These are phyloP conservation scores for Alternaria postmessia DNA, from an alignment of 2,329 filamentous ascomycete species.

Conservation along the genomic window DNA sequence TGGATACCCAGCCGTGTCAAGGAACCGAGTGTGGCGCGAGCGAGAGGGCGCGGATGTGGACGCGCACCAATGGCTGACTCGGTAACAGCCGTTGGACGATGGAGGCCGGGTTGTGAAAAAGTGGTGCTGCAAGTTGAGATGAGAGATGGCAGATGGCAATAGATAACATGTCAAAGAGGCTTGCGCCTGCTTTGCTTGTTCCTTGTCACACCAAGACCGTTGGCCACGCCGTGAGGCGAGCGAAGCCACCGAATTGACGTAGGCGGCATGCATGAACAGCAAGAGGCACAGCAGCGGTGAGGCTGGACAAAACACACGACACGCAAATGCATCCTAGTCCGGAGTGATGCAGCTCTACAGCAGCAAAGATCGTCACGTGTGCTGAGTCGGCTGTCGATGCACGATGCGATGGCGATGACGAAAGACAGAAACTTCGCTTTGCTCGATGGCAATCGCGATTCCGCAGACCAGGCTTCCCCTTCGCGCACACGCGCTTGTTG, in stretches of 20 bases:
- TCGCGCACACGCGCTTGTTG: slow-evolving; percentile 15
- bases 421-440: not conserved
- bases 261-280: slow-evolving; percentile 1
- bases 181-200: not conserved
- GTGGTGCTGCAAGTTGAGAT: slow-evolving; percentile 7
- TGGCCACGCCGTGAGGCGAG: slow-evolving; percentile 12
- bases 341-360: not conserved
- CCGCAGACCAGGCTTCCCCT: slow-evolving; percentile 3
- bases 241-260: slow-evolving; percentile 5
- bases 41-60: slow-evolving; percentile 8
- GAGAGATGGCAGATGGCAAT: not conserved
- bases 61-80: slow-evolving; percentile 8
- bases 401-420: slow-evolving; percentile 3
- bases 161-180: slow-evolving; percentile 1
- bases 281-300: slow-evolving; percentile 17
- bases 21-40: slow-evolving; percentile 20
- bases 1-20: slow-evolving; percentile 9
- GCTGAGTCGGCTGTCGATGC: not conserved
- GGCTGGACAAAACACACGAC: slow-evolving; percentile 8
- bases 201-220: slow-evolving; percentile 1
- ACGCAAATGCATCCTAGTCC: not conserved
- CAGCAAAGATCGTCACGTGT: slow-evolving; percentile 7
- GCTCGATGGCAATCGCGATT: not conserved
- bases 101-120: not conserved
- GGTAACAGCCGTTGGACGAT: slow-evolving; percentile 8